Evolutionary conservation across 192 early-diverging fungal species (phyloP).

Genomic region (Backusella circina): DNA sequence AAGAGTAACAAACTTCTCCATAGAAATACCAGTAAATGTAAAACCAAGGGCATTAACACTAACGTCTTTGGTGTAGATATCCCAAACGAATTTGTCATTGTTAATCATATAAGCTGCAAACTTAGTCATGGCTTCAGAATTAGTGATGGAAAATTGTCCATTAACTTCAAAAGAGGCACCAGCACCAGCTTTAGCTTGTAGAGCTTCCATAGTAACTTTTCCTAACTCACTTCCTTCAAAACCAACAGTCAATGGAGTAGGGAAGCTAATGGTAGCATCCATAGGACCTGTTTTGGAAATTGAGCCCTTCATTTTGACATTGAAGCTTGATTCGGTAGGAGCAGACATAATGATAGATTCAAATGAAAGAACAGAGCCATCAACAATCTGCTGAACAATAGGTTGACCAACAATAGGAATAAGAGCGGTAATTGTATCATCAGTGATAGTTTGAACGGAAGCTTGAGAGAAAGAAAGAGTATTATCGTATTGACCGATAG

Average conservation of each 20-base stretch:
- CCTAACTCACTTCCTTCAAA: slow-evolving; percentile 37
- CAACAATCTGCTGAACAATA: slow-evolving; percentile 47
- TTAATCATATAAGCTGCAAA: slow-evolving; percentile 50
- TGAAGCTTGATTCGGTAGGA: slow-evolving; percentile 38
- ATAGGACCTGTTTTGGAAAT: slow-evolving; percentile 45
- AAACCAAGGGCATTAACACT: slow-evolving; percentile 46
- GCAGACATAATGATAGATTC: slow-evolving; percentile 23
- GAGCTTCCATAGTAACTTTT: slow-evolving; percentile 37
- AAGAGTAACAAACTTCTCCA: slow-evolving; percentile 48
- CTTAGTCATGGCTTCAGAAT: slow-evolving; percentile 37
- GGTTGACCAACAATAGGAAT: slow-evolving; percentile 47
- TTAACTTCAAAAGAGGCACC: slow-evolving; percentile 41
- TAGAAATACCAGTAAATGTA: slow-evolving; percentile 40
- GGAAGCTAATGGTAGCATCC: slow-evolving; percentile 41
- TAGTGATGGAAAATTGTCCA: slow-evolving; percentile 37
- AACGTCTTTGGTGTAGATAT: slow-evolving; percentile 37
- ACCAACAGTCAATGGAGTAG: slow-evolving; percentile 32
- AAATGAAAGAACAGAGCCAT: slow-evolving; percentile 28
- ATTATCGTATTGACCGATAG: slow-evolving; percentile 47
- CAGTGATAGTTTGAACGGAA: slow-evolving; percentile 38
- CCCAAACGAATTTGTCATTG: slow-evolving; percentile 41
- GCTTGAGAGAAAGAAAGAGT: slow-evolving; percentile 37
- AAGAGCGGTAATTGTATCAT: slow-evolving; percentile 41
- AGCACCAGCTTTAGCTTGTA: slow-evolving; percentile 35
- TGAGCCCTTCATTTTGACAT: slow-evolving; percentile 39